A percentile compares a stretch with the other conserved stretches of the same genome.
These are phyloP conservation scores for Solanum boliviense DNA, from an alignment of 257 asterid species.

Conservation along the genomic window DNA sequence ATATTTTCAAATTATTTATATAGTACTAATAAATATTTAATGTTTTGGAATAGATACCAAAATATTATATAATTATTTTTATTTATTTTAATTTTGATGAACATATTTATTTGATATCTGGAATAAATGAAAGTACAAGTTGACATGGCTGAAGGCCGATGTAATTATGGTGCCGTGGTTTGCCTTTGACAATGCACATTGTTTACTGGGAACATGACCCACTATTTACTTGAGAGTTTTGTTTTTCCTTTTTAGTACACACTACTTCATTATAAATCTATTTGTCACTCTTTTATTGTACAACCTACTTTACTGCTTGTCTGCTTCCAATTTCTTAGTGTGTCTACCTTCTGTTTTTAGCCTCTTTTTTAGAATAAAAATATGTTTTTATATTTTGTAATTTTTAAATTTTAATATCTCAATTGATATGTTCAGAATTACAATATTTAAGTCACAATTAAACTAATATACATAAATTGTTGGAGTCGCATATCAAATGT, in stretches of 20 bases:
- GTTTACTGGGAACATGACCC: not conserved
- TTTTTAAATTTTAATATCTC: not conserved
- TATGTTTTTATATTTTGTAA: not conserved
- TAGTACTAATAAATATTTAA: no score
- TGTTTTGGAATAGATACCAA: not conserved
- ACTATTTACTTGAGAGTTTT: not conserved
- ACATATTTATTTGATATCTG: no score
- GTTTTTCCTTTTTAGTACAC: not conserved
- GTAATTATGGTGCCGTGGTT: not conserved
- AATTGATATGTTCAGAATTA: not conserved
- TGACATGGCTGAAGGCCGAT: not conserved
- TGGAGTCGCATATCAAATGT: not conserved
- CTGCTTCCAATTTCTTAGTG: not conserved
- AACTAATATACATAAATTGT: no score
- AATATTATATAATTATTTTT: no score
- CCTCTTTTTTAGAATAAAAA: fast-evolving
- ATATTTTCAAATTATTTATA: no score
- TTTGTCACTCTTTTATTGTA: not conserved
- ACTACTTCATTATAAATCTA: not conserved
- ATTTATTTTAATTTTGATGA: fast-evolving
- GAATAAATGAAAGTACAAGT: not conserved
- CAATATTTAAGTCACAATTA: not conserved
- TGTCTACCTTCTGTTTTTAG: not conserved
- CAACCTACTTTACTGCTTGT: not conserved
- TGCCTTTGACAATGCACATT: not conserved